phyloP scores from a whole-genome alignment of 208 protist species.

The Crithidia expoeki region DNA sequence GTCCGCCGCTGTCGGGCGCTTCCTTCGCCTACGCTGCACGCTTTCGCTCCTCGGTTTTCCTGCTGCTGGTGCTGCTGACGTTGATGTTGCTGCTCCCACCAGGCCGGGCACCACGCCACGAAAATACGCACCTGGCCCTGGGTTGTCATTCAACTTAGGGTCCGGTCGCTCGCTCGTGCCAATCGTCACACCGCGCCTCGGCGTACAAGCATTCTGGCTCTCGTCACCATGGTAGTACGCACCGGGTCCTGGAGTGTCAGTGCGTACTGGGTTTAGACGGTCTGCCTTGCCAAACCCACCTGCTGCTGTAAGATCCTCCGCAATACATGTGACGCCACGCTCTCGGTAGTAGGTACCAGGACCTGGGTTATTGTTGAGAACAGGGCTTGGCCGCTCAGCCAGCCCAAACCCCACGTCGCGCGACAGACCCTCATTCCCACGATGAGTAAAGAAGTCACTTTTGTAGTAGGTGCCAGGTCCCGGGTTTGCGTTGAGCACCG shows the following conservation, averaged over 20 bases:
- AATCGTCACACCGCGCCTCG: neutral
- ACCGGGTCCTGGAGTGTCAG: slow-evolving; percentile 23
- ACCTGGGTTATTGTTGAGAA: slow-evolving; percentile 19
- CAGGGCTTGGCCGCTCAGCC: neutral
- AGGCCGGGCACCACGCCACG: neutral
- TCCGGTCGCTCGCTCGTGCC: slow-evolving; percentile 14
- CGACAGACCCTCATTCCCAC: neutral
- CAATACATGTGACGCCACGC: neutral
- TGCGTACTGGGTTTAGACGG: neutral
- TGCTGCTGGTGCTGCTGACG: neutral
- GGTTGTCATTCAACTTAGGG: slow-evolving; percentile 10
- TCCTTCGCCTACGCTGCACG: neutral
- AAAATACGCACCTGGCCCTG: slow-evolving; percentile 21
- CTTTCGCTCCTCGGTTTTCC: neutral
- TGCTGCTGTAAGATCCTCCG: neutral
- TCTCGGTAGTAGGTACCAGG: slow-evolving; percentile 34
- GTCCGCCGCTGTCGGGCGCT: slow-evolving; percentile 27
- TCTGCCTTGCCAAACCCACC: slow-evolving; percentile 7
- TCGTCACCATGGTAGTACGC: slow-evolving; percentile 26
- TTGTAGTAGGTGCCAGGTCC: slow-evolving; percentile 40
- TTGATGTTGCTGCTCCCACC: neutral
- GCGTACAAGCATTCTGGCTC: neutral
- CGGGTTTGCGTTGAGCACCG: slow-evolving; percentile 23
- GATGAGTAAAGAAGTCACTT: neutral
- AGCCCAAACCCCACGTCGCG: neutral